A percentile compares a stretch with the other conserved stretches of the same genome.
Evolutionary conservation across 305 asterid genomes (phyloP).

Genomic region (Solanum hybrid): DNA sequence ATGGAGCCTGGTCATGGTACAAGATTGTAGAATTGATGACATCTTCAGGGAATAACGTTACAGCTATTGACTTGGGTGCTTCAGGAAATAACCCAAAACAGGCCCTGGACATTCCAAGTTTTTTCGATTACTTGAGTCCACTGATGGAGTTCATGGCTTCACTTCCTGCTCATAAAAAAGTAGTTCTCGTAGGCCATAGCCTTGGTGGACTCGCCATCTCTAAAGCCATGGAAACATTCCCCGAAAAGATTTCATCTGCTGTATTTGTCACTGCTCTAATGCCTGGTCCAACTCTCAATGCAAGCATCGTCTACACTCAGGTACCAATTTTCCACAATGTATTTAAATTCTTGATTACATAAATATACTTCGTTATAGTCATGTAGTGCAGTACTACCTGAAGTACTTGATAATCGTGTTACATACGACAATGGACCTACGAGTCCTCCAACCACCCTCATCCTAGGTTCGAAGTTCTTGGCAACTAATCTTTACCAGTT

Average conservation of each 20-base stretch:
- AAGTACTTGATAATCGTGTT: slow-evolving; percentile 1
- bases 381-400: not conserved
- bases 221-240: no score
- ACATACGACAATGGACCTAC: slow-evolving; percentile 5
- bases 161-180: no score
- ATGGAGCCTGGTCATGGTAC: slow-evolving; percentile 19
- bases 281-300: not conserved
- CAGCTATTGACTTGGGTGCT: slow-evolving; percentile 8
- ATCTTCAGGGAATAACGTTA: slow-evolving; percentile 6
- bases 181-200: no score
- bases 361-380: not conserved
- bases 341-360: not conserved
- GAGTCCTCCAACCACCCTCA: not conserved
- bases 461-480: no score
- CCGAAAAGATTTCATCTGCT: no score
- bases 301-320: not conserved
- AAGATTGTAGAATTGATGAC: not conserved
- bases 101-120: not conserved
- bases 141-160: no score
- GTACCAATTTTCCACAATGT: not conserved
- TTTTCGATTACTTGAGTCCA: no score
- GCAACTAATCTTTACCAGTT: no score
- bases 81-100: slow-evolving; percentile 1
- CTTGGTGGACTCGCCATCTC: no score
- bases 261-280: no score